Evolutionary conservation across 2,329 filamentous ascomycete species (phyloP).

Genomic region (Ophiobolus disseminans): DNA sequence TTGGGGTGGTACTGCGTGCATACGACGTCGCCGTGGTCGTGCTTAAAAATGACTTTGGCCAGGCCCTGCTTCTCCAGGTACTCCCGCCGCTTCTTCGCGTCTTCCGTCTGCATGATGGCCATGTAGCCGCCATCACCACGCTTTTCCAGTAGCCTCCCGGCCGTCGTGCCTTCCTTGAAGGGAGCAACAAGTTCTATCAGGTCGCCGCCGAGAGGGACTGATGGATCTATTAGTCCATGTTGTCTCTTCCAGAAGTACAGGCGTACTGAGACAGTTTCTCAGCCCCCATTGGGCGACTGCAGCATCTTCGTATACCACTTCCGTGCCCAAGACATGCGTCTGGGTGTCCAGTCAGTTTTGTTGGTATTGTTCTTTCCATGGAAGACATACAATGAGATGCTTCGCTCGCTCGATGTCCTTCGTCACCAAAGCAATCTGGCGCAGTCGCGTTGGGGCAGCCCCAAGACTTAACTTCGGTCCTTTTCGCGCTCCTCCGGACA

Average conservation of each 20-base stretch:
- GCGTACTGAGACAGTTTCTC: constrained; percentile 50
- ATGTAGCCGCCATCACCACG: constrained; percentile 57
- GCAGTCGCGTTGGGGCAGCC: constrained; percentile 39
- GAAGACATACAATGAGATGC: constrained; percentile 31
- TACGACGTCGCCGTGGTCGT: constrained; percentile 42
- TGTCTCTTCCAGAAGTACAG: background rate
- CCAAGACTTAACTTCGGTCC: constrained; percentile 7
- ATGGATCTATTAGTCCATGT: constrained; percentile 1
- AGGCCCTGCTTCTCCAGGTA: constrained; percentile 48
- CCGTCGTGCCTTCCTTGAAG: constrained; percentile 48
- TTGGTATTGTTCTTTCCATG: background rate
- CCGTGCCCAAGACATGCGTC: constrained; percentile 49
- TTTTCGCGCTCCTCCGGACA: constrained; percentile 18
- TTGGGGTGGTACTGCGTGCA: constrained; percentile 57
- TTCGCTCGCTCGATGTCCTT: constrained; percentile 36
- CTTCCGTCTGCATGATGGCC: constrained; percentile 57
- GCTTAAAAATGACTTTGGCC: constrained; percentile 48
- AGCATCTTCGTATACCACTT: constrained; percentile 51
- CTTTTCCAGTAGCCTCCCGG: constrained; percentile 51
- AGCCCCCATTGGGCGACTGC: constrained; percentile 50
- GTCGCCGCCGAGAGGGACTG: constrained; percentile 54
- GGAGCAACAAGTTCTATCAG: constrained; percentile 55
- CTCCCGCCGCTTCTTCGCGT: constrained; percentile 47
- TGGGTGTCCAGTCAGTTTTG: constrained; percentile 15
- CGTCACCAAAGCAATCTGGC: constrained; percentile 46